Conservation (phyloP, 2,329 filamentous ascomycete species). For the Cucurbitaria berberidis region DNA sequence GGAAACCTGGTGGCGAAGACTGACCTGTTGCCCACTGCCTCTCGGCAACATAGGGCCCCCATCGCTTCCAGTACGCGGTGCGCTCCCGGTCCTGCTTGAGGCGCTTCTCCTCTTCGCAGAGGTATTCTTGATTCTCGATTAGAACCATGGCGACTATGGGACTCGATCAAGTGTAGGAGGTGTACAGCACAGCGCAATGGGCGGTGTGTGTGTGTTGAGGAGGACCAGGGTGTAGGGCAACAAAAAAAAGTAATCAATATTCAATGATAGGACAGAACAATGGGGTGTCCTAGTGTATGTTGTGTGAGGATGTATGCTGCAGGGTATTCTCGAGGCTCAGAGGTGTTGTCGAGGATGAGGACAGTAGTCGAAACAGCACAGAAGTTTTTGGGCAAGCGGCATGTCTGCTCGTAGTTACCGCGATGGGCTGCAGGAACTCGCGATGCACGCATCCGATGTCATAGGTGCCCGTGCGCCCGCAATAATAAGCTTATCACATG, state of each 20-base stretch:
- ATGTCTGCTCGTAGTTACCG: conserved; percentile 25
- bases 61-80: conserved; percentile 96
- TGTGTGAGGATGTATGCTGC: conserved; percentile 2
- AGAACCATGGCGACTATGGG: conserved; percentile 72
- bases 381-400: conserved; percentile 26
- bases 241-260: conserved; percentile 24
- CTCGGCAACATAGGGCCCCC: conserved; percentile 93
- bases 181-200: conserved; percentile 23
- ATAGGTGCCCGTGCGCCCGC: conserved; percentile 34
- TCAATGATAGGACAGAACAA: conserved; percentile 16
- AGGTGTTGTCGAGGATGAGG: conserved; percentile 14
- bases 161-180: conserved; percentile 13
- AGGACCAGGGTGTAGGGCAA: conserved; percentile 27
- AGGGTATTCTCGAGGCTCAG: conserved; percentile 12
- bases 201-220: conserved; percentile 34
- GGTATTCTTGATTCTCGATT: conserved; percentile 84
- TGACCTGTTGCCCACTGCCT: conserved; percentile 92
- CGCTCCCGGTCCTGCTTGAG: conserved; percentile 84
- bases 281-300: conserved; percentile 7
- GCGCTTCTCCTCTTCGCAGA: conserved; percentile 88
- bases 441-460: conserved; percentile 42
- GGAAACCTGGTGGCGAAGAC: conserved; percentile 28
- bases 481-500: conserved; percentile 32
- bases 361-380: conserved; percentile 5
- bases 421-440: conserved; percentile 43